These are phyloP conservation scores for Dipodascus geniculatus DNA, from an alignment of 805 yeast species.

Conservation along the genomic window DNA sequence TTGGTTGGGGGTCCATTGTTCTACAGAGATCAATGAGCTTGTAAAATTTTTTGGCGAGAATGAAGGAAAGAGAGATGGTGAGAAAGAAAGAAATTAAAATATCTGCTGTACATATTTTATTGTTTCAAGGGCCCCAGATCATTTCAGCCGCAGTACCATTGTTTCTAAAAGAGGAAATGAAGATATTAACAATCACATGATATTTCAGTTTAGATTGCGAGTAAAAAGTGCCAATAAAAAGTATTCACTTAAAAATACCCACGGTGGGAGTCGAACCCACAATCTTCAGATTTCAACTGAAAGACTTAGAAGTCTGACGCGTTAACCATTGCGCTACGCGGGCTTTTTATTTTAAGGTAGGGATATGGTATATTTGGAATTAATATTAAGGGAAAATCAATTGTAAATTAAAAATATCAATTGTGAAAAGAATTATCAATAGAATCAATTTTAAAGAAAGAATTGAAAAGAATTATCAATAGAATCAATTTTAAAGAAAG, in stretches of 20 bases:
- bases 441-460: no score
- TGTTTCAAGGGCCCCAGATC: neutral
- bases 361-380: no score
- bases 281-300: slow-evolving; percentile 24
- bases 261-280: slow-evolving; percentile 33
- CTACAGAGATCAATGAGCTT: neutral
- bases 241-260: slow-evolving; percentile 19
- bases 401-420: no score
- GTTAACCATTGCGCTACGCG: slow-evolving; percentile 32
- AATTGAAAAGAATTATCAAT: no score
- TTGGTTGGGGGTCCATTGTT: slow-evolving; percentile 4
- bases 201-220: no score
- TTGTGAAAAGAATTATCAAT: no score
- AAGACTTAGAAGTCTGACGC: slow-evolving; percentile 28
- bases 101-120: neutral
- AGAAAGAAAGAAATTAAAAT: neutral
- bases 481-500: no score
- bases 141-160: neutral
- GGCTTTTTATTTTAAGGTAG: slow-evolving; percentile 16
- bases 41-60: neutral
- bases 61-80: neutral
- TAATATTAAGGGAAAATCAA: no score
- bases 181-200: neutral
- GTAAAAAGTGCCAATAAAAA: no score
- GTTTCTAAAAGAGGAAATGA: neutral